phyloP scores from a whole-genome alignment of 2,329 filamentous ascomycete genomes.

The Xylaria polymorpha region DNA sequence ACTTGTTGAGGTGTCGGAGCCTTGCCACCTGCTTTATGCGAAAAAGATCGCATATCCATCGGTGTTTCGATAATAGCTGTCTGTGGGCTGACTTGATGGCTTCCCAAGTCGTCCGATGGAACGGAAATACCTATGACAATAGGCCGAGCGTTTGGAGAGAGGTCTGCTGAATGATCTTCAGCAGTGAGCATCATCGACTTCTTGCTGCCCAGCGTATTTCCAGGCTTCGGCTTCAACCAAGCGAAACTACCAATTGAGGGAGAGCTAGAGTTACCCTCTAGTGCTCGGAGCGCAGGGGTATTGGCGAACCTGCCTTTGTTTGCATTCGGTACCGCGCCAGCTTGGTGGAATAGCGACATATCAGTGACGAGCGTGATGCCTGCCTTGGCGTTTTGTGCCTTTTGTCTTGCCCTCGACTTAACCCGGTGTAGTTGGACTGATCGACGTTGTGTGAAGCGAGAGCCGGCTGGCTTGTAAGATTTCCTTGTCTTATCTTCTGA shows the following conservation, averaged over 20 bases:
- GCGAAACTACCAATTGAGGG: slow-evolving; percentile 68
- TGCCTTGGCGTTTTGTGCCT: slow-evolving; percentile 68
- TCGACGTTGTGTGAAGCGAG: slow-evolving; percentile 43
- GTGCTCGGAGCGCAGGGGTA: slow-evolving; percentile 67
- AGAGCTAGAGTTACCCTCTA: slow-evolving; percentile 67
- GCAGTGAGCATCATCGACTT: slow-evolving; percentile 45
- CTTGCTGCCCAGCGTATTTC: slow-evolving; percentile 34
- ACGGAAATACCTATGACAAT: slow-evolving; percentile 79
- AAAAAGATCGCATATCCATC: slow-evolving; percentile 49
- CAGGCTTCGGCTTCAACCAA: slow-evolving; percentile 62
- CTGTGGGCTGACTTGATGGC: slow-evolving; percentile 63
- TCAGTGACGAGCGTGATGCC: slow-evolving; percentile 78
- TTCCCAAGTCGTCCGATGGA: slow-evolving; percentile 62
- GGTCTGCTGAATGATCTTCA: slow-evolving; percentile 54
- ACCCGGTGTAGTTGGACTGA: slow-evolving; percentile 58
- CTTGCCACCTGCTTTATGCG: slow-evolving; percentile 39
- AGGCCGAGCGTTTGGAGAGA: slow-evolving; percentile 76
- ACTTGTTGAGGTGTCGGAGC: slow-evolving; percentile 52
- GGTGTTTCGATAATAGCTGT: slow-evolving; percentile 59
- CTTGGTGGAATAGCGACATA: slow-evolving; percentile 65
- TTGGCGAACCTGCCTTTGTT: slow-evolving; percentile 65
- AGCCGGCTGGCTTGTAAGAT: slow-evolving; percentile 30
- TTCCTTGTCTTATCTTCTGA: slow-evolving; percentile 32
- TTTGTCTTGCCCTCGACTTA: slow-evolving; percentile 71
- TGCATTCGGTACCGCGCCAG: slow-evolving; percentile 55